phyloP scores from a whole-genome alignment of 148 eudicot species.

The Rhododendron simsii region DNA sequence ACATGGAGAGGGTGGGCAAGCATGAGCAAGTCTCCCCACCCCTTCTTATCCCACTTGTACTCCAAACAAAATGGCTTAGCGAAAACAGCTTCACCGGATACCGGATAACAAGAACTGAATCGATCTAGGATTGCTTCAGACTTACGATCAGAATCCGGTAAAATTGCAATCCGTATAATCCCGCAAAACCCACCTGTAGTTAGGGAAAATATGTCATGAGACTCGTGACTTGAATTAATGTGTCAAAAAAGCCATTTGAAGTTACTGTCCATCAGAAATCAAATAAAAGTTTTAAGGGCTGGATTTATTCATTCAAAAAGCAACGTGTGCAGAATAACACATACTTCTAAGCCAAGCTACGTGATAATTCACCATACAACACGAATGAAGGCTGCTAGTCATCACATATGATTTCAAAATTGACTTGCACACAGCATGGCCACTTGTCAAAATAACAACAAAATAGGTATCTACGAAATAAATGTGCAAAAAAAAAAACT shows the following conservation, averaged over 20 bases:
- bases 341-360: background rate
- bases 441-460: background rate
- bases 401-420: background rate
- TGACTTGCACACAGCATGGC: background rate
- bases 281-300: background rate
- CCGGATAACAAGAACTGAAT: constrained; percentile 78
- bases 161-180: constrained; percentile 51
- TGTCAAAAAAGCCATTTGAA: constrained; percentile 68
- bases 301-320: background rate
- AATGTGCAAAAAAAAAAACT: background rate
- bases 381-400: background rate
- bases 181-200: constrained; percentile 56
- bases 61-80: constrained; percentile 56
- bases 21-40: constrained; percentile 84
- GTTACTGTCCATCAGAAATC: constrained; percentile 35
- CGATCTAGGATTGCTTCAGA: constrained; percentile 55
- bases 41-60: constrained; percentile 74
- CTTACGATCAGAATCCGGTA: constrained; percentile 36
- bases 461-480: background rate
- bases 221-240: constrained; percentile 4
- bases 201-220: constrained; percentile 16
- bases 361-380: background rate
- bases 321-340: background rate
- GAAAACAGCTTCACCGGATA: constrained; percentile 56
- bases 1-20: constrained; percentile 91